Evolutionary conservation across 352 stramenopile genomes (phyloP).

Genomic region (Phytopythium cucurbitacearum): DNA sequence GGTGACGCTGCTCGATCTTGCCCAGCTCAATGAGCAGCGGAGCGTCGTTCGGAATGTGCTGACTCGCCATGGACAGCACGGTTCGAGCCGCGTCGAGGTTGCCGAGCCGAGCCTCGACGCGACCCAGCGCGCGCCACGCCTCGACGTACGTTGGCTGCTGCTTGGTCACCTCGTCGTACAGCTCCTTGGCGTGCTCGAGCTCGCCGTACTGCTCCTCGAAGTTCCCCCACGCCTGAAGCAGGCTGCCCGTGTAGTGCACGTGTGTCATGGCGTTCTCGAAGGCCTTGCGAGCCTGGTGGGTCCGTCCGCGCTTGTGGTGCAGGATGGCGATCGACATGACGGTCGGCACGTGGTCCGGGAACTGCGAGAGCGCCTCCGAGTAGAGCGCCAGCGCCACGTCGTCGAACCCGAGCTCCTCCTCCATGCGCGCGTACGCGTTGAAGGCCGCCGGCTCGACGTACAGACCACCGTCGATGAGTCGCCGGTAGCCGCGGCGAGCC

Average conservation of each 20-base stretch:
- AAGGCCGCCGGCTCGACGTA: constrained; percentile 71
- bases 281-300: constrained; percentile 45
- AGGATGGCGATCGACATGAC: constrained; percentile 76
- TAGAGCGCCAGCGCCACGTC: constrained; percentile 66
- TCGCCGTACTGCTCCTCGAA: constrained; percentile 78
- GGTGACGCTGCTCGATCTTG: constrained; percentile 78
- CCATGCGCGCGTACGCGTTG: constrained; percentile 84
- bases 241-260: constrained; percentile 45
- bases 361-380: constrained; percentile 43
- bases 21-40: constrained; percentile 68
- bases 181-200: constrained; percentile 60
- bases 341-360: constrained; percentile 69
- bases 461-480: constrained; percentile 67
- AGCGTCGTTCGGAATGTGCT: constrained; percentile 64
- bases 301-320: constrained; percentile 42
- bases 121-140: constrained; percentile 64
- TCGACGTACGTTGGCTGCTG: constrained; percentile 58
- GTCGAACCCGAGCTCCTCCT: constrained; percentile 71
- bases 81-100: constrained; percentile 60
- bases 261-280: constrained; percentile 65
- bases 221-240: constrained; percentile 64
- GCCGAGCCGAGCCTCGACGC: constrained; percentile 55
- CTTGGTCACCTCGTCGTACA: constrained; percentile 70
- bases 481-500: constrained; percentile 59
- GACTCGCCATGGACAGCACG: constrained; percentile 55